Base-by-base conservation (phyloP, 805 yeast species). In the Ogataea allantospora region DNA sequence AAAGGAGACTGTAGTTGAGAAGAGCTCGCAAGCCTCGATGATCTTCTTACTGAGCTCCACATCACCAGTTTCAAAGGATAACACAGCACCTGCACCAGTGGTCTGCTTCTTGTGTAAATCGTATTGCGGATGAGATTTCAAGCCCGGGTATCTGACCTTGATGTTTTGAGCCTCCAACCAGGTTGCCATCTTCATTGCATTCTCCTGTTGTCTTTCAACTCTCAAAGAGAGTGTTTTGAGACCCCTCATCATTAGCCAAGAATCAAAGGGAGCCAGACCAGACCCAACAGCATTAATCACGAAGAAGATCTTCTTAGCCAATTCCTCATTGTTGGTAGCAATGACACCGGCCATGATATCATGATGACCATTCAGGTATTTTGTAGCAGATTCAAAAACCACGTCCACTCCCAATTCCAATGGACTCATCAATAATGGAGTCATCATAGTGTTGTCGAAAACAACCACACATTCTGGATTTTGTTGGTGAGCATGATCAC, bases 401-500 rank as follows among this genome's bases (percentile, higher is more conserved):
- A 89, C 85, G 58, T 89, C 97, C 25, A 80, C 91, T 7, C 93
- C 95, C 49, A 84, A 74, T 50, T 85, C 87, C 48, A 89, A 70
- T 4, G 98, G 97, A 16, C 82, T 73, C 80, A 86, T 80, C 54
- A 82, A 71, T 44, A 89, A 63, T 9, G 97, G 97, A 19, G 95
- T 81, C 95, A 89, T 83, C 98, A 89, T 89, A 42, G 97, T 91
- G 70, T 91, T 89, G 65, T 89, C 97, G 45, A 89, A 89, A 10
- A 87, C 95, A 27, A 87, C 80, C 33, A 82, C 58, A 37, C 83
- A 71, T 25, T 80, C 72, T 12, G 95, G 88, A 55, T 73, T 82
- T 27, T 73, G 68, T 28, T 64, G 58, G 57, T 87, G 93, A 30
- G 89, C 88, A 44, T 75, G 68, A 25, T 67, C 66, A 12, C 88